Conservation (phyloP, 352 stramenopile species). For the Globisporangium cederbergense region DNA sequence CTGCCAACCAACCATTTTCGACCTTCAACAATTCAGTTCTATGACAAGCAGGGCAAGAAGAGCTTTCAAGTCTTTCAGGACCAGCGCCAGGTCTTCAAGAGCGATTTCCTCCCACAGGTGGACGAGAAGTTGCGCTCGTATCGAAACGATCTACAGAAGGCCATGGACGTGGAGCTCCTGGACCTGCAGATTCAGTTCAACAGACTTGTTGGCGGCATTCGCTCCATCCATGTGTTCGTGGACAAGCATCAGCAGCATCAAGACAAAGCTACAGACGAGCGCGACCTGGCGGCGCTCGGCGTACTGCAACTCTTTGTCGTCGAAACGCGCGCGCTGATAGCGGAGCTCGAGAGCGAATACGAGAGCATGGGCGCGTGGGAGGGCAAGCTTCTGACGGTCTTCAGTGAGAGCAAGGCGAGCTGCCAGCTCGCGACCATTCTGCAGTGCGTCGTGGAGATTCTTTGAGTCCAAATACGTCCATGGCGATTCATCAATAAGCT, state of each 20-base stretch:
- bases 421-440: constrained; percentile 57
- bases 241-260: constrained; percentile 16
- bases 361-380: constrained; percentile 58
- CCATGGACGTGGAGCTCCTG: constrained; percentile 45
- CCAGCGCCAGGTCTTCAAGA: constrained; percentile 30
- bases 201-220: constrained; percentile 42
- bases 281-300: constrained; percentile 36
- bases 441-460: constrained; percentile 30
- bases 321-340: constrained; percentile 30
- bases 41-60: constrained; percentile 27
- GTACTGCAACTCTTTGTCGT: constrained; percentile 49
- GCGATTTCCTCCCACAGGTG: constrained; percentile 28
- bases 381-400: constrained; percentile 58
- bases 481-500: background rate
- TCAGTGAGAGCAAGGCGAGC: constrained; percentile 65
- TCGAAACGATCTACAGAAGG: constrained; percentile 51
- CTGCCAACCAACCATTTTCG: background rate
- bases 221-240: constrained; percentile 44
- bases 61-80: constrained; percentile 35
- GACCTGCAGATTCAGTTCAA: constrained; percentile 69
- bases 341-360: constrained; percentile 57
- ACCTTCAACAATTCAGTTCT: constrained; percentile 34
- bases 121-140: constrained; percentile 63
- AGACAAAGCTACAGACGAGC: constrained; percentile 19
- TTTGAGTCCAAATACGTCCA: background rate